Conservation (phyloP, 78 protist genomes). For the Guillardia theta region DNA sequence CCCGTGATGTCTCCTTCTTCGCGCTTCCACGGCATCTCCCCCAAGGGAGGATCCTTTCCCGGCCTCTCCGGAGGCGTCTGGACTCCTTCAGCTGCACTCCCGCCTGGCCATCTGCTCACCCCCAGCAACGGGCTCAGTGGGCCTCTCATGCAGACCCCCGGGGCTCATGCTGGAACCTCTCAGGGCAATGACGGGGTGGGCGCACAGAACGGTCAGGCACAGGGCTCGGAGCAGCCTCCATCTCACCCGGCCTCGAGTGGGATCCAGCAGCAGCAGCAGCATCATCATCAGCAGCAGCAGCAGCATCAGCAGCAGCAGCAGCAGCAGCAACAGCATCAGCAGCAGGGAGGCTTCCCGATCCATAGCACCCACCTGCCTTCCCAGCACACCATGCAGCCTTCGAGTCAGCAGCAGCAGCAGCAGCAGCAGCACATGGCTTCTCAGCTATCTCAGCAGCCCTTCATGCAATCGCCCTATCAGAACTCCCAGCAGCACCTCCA, state of each 20-base stretch:
- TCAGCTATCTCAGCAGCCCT: too few species aligned
- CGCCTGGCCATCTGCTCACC: too few species aligned
- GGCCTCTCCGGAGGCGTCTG: too few species aligned
- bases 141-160: neutral
- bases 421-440: too few species aligned
- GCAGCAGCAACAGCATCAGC: neutral
- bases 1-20: too few species aligned
- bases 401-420: neutral
- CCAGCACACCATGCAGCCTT: neutral
- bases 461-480: too few species aligned
- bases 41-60: too few species aligned
- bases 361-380: neutral
- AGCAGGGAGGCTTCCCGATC: neutral
- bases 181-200: neutral
- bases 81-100: too few species aligned
- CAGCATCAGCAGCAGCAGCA: neutral
- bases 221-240: neutral
- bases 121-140: too few species aligned
- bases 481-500: too few species aligned
- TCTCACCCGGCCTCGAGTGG: neutral
- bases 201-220: neutral
- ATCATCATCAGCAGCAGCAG: neutral
- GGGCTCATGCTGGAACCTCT: neutral
- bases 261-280: neutral
- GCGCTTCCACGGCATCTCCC: too few species aligned